Base-by-base conservation (phyloP, 1,284 basidiomycete genomes). In the Hypsizygus ulmarius region DNA sequence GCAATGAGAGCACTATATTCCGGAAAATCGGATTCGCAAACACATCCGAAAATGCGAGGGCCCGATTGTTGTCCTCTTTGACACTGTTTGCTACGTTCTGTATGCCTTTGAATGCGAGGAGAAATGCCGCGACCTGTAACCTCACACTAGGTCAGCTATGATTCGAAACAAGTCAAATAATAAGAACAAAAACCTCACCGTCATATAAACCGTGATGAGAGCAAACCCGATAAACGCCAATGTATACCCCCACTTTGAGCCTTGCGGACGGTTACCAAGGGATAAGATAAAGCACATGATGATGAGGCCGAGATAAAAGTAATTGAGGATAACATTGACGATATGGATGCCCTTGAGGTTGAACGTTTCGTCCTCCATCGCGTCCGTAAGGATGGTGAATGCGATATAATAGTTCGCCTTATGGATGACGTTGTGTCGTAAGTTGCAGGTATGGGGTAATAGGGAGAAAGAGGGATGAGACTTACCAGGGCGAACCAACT, bases 161-260 rank as follows among this genome's bases (percentile, higher is more conserved):
- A n/a, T 12, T 2, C 18, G 3, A 27, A 21, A 10, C 10, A 32
- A 14, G 19, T 21, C 42, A 33, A 38, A 44, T 27, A 45, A 34
- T 11, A 25, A 9, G 37, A 45, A 25, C 43, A 27, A 37, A 28
- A 32, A 66, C 84, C n/a, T 40, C 47, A 93, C 91, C 53, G 81
- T 90, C 93, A 97, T 97, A 64, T 97, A 97, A 9, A 93, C 65
- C 27, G 93, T 97, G 52, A 97, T 84, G n/a, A 93, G 11, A 3
- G 77, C 91, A 66, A 94, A 96, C 0, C 91, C 90, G 30, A 94
- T 60, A 60, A 95, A 84, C 30, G 90, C 85, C 7, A 79, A 58
- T 1, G 90, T 93, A 64, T 93, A 96, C 6, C 80, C 81, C 75
- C 84, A 83, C 62, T 90, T 91, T 2, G 84, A 79, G 33, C 95